A percentile compares a stretch with the other conserved stretches of the same genome.
Evolutionary conservation across 2,329 filamentous ascomycete genomes (phyloP).

Genomic region (Ambrosiella cleistominuta): DNA sequence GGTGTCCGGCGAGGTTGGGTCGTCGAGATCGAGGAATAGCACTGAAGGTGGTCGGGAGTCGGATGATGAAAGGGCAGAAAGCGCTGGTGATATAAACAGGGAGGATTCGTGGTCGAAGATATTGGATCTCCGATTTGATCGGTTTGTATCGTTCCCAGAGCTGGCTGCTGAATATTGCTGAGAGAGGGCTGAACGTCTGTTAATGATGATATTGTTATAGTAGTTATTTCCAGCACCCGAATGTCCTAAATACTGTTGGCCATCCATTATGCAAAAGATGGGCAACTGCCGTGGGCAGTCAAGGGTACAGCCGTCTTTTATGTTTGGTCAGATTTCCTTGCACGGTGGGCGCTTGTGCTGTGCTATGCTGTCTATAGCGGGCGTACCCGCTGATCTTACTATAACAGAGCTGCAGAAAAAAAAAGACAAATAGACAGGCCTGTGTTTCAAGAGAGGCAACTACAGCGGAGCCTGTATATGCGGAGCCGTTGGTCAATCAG

Average conservation of each 20-base stretch:
- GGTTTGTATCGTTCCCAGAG: conserved; percentile 1
- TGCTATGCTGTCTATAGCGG: too few species aligned
- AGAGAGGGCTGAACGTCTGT: conserved; percentile 9
- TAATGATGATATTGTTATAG: not conserved
- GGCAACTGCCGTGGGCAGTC: not conserved
- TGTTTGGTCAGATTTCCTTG: not conserved
- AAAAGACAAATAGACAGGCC: not conserved
- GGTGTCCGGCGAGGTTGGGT: not conserved
- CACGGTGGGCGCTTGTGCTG: too few species aligned
- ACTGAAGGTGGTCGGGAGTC: conserved; percentile 5
- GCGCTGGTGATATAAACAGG: conserved; percentile 11
- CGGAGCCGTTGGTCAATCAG: not conserved
- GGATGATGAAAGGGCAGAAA: conserved; percentile 4
- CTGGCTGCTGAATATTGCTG: conserved; percentile 9
- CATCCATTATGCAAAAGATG: not conserved
- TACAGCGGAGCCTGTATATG: conserved; percentile 1
- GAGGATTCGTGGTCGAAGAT: conserved; percentile 13
- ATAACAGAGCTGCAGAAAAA: too few species aligned
- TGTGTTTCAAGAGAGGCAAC: not conserved
- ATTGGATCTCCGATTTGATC: conserved; percentile 5
- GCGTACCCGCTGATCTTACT: too few species aligned
- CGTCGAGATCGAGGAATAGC: conserved; percentile 9
- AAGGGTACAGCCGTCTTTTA: not conserved
- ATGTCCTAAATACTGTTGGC: not conserved
- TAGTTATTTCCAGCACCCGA: not conserved